Percentiles rank a stretch among this genome's conserved stretches.
phyloP scores from a whole-genome alignment of 2,329 filamentous ascomycete species.

The Blastomyces silverae region DNA sequence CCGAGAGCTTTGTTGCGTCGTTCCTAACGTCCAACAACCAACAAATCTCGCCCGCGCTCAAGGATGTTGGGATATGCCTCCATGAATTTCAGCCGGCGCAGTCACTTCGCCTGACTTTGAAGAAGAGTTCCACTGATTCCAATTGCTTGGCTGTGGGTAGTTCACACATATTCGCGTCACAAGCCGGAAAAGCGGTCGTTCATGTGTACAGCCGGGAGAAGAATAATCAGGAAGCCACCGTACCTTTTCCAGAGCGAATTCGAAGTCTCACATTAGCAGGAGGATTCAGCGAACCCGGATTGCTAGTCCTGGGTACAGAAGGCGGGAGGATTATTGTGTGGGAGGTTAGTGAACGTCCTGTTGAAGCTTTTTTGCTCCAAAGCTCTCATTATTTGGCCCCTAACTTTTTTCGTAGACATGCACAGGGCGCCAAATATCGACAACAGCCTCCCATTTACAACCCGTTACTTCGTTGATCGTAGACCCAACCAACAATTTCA shows the following conservation, averaged over 20 bases:
- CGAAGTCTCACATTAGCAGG: constrained; percentile 66
- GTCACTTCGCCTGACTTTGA: constrained; percentile 70
- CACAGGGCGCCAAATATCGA: constrained; percentile 42
- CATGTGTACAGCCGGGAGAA: constrained; percentile 83
- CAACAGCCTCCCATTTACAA: constrained; percentile 39
- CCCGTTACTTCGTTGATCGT: constrained; percentile 65
- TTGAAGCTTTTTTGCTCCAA: constrained; percentile 4
- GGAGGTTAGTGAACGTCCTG: constrained; percentile 61
- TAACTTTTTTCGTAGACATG: constrained; percentile 30
- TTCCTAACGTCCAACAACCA: constrained; percentile 33
- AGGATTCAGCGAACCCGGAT: constrained; percentile 47
- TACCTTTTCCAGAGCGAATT: constrained; percentile 83
- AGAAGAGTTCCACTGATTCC: constrained; percentile 77
- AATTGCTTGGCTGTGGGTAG: constrained; percentile 74
- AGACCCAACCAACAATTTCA: constrained; percentile 54
- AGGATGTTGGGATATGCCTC: constrained; percentile 81
- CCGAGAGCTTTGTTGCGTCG: constrained; percentile 45
- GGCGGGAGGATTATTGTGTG: constrained; percentile 83
- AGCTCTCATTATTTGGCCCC: not conserved
- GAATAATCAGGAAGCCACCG: constrained; percentile 78
- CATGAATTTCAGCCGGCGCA: constrained; percentile 74
- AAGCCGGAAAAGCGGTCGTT: constrained; percentile 83
- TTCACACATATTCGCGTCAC: constrained; percentile 83
- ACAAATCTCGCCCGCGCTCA: constrained; percentile 46
- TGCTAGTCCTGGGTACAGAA: constrained; percentile 72